Percentiles rank a stretch among this genome's conserved stretches.
Conservation (phyloP, 2,329 filamentous ascomycete species). For the Monosporascus sp. region DNA sequence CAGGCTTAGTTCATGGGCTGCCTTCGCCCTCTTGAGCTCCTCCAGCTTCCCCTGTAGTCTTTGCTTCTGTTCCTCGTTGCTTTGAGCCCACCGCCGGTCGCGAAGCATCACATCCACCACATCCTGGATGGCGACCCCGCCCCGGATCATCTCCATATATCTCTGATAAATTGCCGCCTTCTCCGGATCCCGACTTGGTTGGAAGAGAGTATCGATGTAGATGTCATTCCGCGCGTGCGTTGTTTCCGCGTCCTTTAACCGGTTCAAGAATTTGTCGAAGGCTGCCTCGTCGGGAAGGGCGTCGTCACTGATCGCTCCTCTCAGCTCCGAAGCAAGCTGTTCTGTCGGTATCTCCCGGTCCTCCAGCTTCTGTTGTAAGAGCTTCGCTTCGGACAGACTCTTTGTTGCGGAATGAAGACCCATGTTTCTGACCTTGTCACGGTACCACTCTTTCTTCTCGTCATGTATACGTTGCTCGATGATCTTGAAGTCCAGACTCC, state of each 20-base stretch:
- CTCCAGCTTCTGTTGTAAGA: slow-evolving; percentile 22
- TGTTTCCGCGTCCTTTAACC: slow-evolving; percentile 26
- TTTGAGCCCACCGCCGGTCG: slow-evolving; percentile 25
- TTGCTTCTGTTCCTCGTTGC: slow-evolving; percentile 32
- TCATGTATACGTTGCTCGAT: slow-evolving; percentile 46
- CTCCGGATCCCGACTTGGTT: slow-evolving; percentile 28
- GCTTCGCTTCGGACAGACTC: slow-evolving; percentile 17
- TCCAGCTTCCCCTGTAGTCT: slow-evolving; percentile 33
- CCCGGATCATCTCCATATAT: slow-evolving; percentile 35
- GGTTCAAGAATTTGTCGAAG: slow-evolving; percentile 27
- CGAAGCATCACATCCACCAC: slow-evolving; percentile 26
- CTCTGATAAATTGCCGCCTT: slow-evolving; percentile 24
- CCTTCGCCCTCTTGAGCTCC: slow-evolving; percentile 43
- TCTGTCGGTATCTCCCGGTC: slow-evolving; percentile 20
- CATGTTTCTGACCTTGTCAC: slow-evolving; percentile 27
- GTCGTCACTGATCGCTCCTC: slow-evolving; percentile 17
- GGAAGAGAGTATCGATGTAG: slow-evolving; percentile 38
- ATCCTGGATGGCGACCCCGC: slow-evolving; percentile 22
- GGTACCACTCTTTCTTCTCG: slow-evolving; percentile 51
- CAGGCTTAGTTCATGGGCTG: slow-evolving; percentile 30
- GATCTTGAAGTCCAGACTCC: slow-evolving; percentile 35
- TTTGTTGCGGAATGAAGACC: slow-evolving; percentile 20
- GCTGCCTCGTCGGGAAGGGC: slow-evolving; percentile 14
- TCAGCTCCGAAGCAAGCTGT: slow-evolving; percentile 22
- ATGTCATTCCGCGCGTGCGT: slow-evolving; percentile 31